Evolutionary conservation across 495 filamentous ascomycete genomes (phyloP).

Genomic region (Jackrogersella multiformis): DNA sequence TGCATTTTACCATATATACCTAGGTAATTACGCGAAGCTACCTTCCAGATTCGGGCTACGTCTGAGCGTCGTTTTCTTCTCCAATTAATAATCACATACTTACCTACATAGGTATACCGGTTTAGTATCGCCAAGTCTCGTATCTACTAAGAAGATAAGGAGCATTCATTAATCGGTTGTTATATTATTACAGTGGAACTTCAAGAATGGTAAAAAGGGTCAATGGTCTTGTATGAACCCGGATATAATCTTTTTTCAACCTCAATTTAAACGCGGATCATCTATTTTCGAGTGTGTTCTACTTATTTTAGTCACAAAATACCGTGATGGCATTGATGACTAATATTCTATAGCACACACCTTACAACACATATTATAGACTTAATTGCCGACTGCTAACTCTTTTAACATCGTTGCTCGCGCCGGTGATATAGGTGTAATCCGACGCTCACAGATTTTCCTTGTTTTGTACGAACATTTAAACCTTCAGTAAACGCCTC

Average conservation of each 20-base stretch:
- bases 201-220: background rate
- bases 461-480: too few species aligned
- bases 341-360: too few species aligned
- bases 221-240: background rate
- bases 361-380: too few species aligned
- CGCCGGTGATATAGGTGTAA: too few species aligned
- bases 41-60: constrained; percentile 27
- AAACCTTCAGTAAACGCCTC: too few species aligned
- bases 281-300: background rate
- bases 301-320: too few species aligned
- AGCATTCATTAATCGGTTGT: background rate
- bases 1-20: constrained; percentile 1
- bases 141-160: constrained; percentile 26
- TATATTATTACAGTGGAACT: background rate
- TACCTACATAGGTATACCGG: constrained; percentile 7
- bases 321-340: too few species aligned
- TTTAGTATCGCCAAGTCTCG: constrained; percentile 24
- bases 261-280: background rate
- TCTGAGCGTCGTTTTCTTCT: constrained; percentile 11
- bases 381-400: too few species aligned
- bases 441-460: too few species aligned
- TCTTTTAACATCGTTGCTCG: too few species aligned
- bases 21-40: background rate
- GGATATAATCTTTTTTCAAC: background rate
- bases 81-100: constrained; percentile 13